Evolutionary conservation across 805 yeast species (phyloP).

Genomic region (Barnettozyma populi): DNA sequence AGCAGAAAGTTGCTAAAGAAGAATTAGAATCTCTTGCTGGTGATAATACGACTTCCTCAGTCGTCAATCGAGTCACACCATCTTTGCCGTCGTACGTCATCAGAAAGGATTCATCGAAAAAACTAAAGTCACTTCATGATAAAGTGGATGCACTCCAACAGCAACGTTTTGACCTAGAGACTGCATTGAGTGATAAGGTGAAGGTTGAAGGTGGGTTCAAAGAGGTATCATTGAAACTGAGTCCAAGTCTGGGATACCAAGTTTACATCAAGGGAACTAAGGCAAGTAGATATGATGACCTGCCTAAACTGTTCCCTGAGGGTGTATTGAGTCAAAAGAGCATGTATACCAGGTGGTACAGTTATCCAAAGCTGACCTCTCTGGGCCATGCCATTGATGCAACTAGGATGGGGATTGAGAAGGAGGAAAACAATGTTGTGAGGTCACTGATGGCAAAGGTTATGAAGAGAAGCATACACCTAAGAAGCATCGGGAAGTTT

Average conservation of each 20-base stretch:
- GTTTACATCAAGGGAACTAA: slow-evolving; percentile 36
- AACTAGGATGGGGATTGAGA: slow-evolving; percentile 40
- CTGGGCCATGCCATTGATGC: slow-evolving; percentile 46
- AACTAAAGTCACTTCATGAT: slow-evolving; percentile 10
- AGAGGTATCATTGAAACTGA: slow-evolving; percentile 33
- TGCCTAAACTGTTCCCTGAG: slow-evolving; percentile 10
- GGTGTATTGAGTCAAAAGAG: slow-evolving; percentile 34
- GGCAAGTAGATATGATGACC: slow-evolving; percentile 10
- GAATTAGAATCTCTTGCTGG: slow-evolving; percentile 3
- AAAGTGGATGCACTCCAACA: slow-evolving; percentile 23
- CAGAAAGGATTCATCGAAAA: slow-evolving; percentile 9
- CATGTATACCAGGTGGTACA: slow-evolving; percentile 39
- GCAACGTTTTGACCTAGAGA: not conserved
- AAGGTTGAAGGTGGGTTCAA: slow-evolving; percentile 23
- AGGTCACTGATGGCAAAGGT: slow-evolving; percentile 42
- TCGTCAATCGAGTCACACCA: not conserved
- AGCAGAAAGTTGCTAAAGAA: slow-evolving; percentile 5
- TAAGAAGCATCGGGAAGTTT: slow-evolving; percentile 45
- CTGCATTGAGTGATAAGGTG: slow-evolving; percentile 10
- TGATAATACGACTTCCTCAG: not conserved
- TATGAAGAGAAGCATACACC: slow-evolving; percentile 35
- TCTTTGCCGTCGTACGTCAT: slow-evolving; percentile 1
- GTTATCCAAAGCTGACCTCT: slow-evolving; percentile 43
- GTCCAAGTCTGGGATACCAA: slow-evolving; percentile 41
- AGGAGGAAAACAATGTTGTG: slow-evolving; percentile 52